Percentiles rank a stretch among this genome's conserved stretches.
phyloP scores from a whole-genome alignment of 768 basidiomycete species.

The Auriculariales sp. region DNA sequence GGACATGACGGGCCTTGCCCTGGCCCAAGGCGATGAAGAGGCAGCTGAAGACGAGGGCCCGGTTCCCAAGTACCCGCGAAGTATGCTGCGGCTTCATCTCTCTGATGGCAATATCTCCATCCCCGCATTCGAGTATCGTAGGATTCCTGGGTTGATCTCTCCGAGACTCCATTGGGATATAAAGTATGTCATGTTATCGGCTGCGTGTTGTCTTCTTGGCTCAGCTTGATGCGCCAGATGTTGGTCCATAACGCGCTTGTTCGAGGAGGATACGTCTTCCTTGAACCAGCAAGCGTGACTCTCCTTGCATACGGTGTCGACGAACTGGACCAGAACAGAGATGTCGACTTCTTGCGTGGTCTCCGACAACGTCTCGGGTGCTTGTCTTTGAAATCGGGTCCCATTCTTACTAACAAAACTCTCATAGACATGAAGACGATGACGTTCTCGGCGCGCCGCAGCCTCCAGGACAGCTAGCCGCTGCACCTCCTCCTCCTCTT shows the following conservation, averaged over 20 bases:
- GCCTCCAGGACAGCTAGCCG: neutral
- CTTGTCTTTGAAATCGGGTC: constrained; percentile 10
- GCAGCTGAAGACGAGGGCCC: constrained; percentile 51
- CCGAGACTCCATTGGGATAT: constrained; percentile 64
- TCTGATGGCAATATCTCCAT: constrained; percentile 62
- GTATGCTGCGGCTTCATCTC: constrained; percentile 62
- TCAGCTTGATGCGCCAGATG: constrained; percentile 30
- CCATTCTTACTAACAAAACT: too few species aligned
- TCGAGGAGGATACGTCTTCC: constrained; percentile 56
- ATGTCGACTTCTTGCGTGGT: constrained; percentile 42
- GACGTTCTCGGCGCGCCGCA: neutral
- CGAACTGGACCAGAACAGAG: constrained; percentile 47
- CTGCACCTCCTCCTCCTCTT: neutral
- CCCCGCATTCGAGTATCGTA: constrained; percentile 65
- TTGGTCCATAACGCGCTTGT: constrained; percentile 54
- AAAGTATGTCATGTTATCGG: constrained; percentile 38
- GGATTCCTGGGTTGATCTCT: constrained; percentile 53
- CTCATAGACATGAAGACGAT: constrained; percentile 1
- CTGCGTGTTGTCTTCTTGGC: neutral
- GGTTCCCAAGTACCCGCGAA: constrained; percentile 67
- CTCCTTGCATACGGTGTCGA: constrained; percentile 47
- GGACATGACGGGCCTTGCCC: constrained; percentile 37
- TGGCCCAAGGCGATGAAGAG: constrained; percentile 36
- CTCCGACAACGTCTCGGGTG: constrained; percentile 59
- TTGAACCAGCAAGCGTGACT: constrained; percentile 53